Conservation (phyloP, 306 rosid species). For the Senna tora region DNA sequence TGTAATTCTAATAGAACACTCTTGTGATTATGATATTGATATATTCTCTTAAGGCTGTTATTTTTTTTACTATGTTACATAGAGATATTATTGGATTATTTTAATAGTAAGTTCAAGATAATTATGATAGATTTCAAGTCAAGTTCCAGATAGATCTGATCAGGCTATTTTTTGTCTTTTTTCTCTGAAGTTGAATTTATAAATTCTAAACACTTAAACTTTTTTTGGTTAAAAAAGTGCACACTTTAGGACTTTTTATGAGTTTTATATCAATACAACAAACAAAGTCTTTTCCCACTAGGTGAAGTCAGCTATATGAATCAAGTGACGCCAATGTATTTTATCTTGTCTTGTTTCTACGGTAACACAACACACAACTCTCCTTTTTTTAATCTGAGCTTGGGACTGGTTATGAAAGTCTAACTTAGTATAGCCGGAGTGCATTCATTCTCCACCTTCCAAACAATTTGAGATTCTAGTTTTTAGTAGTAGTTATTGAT, state of each 20-base stretch:
- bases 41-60: background rate
- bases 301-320: too few relatives aligned
- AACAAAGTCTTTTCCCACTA: too few relatives aligned
- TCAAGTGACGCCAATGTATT: too few relatives aligned
- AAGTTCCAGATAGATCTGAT: background rate
- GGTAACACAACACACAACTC: too few relatives aligned
- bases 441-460: conserved; percentile 15
- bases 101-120: background rate
- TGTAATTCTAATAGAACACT: conserved; percentile 5
- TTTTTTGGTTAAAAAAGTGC: background rate
- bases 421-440: background rate
- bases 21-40: background rate
- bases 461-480: background rate
- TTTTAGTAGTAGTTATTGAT: conserved; percentile 14
- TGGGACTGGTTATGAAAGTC: too few relatives aligned
- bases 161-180: background rate
- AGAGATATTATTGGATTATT: background rate
- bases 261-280: too few relatives aligned
- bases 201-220: background rate
- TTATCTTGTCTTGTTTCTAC: too few relatives aligned
- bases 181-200: background rate
- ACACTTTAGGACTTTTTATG: background rate
- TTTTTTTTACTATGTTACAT: too few relatives aligned
- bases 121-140: background rate
- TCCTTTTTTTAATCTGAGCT: too few relatives aligned